A percentile compares a stretch with the other conserved stretches of the same genome.
These are phyloP conservation scores for Trichaptum fuscoviolaceum DNA, from an alignment of 768 basidiomycete species.

Conservation along the genomic window DNA sequence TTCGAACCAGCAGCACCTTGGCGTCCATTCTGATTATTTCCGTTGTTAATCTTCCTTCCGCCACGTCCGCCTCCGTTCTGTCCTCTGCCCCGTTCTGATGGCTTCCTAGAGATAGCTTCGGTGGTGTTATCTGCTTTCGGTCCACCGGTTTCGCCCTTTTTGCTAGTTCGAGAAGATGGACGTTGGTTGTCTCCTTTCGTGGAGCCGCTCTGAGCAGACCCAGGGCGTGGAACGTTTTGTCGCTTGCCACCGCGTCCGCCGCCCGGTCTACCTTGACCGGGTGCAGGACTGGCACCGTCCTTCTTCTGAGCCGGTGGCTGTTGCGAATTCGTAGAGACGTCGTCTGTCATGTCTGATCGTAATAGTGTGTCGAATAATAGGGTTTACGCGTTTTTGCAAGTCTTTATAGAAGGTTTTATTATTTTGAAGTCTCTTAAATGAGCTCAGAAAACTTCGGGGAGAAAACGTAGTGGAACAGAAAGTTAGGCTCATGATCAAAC, in stretches of 20 bases:
- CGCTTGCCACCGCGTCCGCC: slow-evolving; percentile 55
- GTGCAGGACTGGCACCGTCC: slow-evolving; percentile 66
- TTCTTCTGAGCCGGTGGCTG: slow-evolving; percentile 44
- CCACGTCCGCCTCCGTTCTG: slow-evolving; percentile 33
- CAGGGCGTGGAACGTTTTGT: slow-evolving; percentile 20
- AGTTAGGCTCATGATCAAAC: slow-evolving; percentile 14
- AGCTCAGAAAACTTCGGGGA: background rate
- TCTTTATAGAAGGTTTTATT: slow-evolving; percentile 33
- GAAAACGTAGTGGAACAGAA: background rate
- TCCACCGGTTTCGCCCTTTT: slow-evolving; percentile 47
- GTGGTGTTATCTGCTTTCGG: slow-evolving; percentile 61
- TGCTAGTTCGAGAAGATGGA: slow-evolving; percentile 63
- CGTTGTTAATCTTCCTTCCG: slow-evolving; percentile 43
- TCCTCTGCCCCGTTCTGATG: slow-evolving; percentile 34
- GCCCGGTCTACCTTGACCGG: slow-evolving; percentile 23
- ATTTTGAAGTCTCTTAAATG: background rate
- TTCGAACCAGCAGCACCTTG: slow-evolving; percentile 27
- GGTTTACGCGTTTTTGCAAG: slow-evolving; percentile 43
- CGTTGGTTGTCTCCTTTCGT: slow-evolving; percentile 37
- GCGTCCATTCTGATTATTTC: slow-evolving; percentile 54
- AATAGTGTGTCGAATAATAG: slow-evolving; percentile 27
- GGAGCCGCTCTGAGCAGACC: slow-evolving; percentile 8
- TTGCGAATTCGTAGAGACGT: slow-evolving; percentile 51
- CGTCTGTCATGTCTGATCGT: slow-evolving; percentile 88
- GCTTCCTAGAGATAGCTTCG: slow-evolving; percentile 56